These are phyloP conservation scores for Citrus medica DNA, from an alignment of 345 rosid genomes.

Conservation along the genomic window DNA sequence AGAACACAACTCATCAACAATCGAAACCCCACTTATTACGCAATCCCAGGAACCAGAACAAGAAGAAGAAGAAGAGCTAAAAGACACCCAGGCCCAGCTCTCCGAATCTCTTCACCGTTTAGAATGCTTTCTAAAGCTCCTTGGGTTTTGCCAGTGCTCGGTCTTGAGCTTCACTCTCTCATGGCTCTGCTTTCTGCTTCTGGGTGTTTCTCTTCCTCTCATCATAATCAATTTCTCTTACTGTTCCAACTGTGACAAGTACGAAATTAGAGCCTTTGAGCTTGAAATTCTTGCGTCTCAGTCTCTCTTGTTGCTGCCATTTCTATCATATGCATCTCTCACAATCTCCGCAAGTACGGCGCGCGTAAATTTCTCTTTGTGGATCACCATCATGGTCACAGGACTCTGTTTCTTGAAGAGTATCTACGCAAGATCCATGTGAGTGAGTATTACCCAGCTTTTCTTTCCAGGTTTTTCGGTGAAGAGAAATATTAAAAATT, in stretches of 20 bases:
- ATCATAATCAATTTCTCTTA: slow-evolving; percentile 4
- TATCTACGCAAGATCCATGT: slow-evolving; percentile 29
- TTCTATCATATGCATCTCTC: slow-evolving; percentile 32
- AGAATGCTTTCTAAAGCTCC: slow-evolving; percentile 19
- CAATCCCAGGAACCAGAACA: background rate
- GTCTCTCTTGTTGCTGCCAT: slow-evolving; percentile 28
- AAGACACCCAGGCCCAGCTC: slow-evolving; percentile 12
- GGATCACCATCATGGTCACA: slow-evolving; percentile 29
- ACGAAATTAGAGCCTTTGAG: slow-evolving; percentile 25
- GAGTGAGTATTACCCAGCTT: background rate
- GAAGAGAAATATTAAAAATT: background rate
- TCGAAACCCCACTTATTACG: background rate
- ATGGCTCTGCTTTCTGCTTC: slow-evolving; percentile 33
- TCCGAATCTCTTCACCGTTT: slow-evolving; percentile 25
- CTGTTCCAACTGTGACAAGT: slow-evolving; percentile 16
- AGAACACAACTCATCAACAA: background rate
- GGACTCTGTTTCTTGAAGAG: slow-evolving; percentile 17
- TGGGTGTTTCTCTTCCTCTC: slow-evolving; percentile 33
- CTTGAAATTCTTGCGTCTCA: slow-evolving; percentile 29
- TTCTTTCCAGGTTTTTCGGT: background rate
- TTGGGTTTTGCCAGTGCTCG: slow-evolving; percentile 38
- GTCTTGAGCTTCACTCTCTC: slow-evolving; percentile 20
- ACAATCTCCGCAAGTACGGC: slow-evolving; percentile 35
- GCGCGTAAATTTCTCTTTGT: slow-evolving; percentile 37
- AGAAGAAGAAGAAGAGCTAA: background rate